These are phyloP conservation scores for Ogataea paraovalis DNA, from an alignment of 805 yeast genomes.

Conservation along the genomic window DNA sequence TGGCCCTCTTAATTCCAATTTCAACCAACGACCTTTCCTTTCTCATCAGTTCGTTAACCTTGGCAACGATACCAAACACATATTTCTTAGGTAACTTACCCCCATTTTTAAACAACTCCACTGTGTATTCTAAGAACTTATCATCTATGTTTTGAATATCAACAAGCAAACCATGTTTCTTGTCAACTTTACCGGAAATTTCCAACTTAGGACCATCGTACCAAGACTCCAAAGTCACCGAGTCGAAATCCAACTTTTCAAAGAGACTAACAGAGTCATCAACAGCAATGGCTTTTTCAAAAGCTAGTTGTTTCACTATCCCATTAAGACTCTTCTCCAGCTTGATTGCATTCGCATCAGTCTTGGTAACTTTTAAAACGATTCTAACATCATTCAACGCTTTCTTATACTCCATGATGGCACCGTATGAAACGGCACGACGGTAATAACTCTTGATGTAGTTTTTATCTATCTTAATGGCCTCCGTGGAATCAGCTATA, in stretches of 20 bases:
- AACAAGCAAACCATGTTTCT: constrained; percentile 23
- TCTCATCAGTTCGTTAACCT: constrained; percentile 59
- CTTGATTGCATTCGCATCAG: constrained; percentile 61
- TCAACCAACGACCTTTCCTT: constrained; percentile 77
- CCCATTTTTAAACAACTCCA: constrained; percentile 69
- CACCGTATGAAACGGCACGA: constrained; percentile 76
- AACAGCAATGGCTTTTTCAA: constrained; percentile 81
- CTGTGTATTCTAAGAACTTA: constrained; percentile 60
- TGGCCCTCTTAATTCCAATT: constrained; percentile 35
- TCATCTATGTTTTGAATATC: constrained; percentile 43
- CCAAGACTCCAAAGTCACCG: constrained; percentile 45
- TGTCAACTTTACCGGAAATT: constrained; percentile 8
- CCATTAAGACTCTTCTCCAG: constrained; percentile 60
- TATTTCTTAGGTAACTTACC: constrained; percentile 74
- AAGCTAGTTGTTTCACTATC: constrained; percentile 68
- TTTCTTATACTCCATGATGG: constrained; percentile 68
- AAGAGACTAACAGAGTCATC: constrained; percentile 49
- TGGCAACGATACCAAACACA: constrained; percentile 75
- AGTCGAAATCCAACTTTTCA: constrained; percentile 43
- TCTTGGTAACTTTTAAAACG: constrained; percentile 61
- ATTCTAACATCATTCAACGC: constrained; percentile 66
- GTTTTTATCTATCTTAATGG: constrained; percentile 61
- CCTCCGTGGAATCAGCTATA: constrained; percentile 67
- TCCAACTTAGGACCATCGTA: constrained; percentile 58
- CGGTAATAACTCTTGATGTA: constrained; percentile 83